A percentile compares a stretch with the other conserved stretches of the same genome.
Conservation (phyloP, 441 rosid genomes). For the Omphalea diandra region DNA sequence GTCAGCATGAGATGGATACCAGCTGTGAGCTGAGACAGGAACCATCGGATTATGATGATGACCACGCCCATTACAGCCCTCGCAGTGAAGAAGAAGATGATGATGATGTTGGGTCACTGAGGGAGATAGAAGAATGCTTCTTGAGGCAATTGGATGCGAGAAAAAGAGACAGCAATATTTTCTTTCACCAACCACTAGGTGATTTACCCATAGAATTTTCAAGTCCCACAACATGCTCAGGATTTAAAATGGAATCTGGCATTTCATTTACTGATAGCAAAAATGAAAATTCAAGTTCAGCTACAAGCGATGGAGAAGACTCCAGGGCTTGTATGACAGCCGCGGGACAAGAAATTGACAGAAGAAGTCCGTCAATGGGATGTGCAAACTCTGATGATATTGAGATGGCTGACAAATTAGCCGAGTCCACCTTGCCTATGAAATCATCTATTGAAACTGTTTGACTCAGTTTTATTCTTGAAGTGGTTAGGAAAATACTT, state of each 20-base stretch:
- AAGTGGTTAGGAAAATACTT: constrained; percentile 17
- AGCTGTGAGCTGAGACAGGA: constrained; percentile 63
- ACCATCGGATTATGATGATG: constrained; percentile 49
- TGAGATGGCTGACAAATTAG: constrained; percentile 32
- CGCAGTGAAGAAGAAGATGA: constrained; percentile 48
- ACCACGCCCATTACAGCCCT: constrained; percentile 35
- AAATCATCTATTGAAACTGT: constrained; percentile 22
- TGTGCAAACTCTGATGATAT: constrained; percentile 23
- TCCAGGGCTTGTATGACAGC: constrained; percentile 25
- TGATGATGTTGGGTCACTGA: constrained; percentile 51
- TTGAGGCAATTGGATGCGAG: constrained; percentile 48
- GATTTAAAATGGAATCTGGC: constrained; percentile 37
- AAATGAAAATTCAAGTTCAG: constrained; percentile 36
- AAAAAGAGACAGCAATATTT: constrained; percentile 22
- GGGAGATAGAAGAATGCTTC: constrained; percentile 70
- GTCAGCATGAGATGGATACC: constrained; percentile 76
- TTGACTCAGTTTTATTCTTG: constrained; percentile 26
- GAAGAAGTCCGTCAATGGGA: constrained; percentile 21
- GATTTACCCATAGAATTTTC: constrained; percentile 21
- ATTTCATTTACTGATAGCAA: constrained; percentile 55
- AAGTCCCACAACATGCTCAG: constrained; percentile 36
- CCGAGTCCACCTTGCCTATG: constrained; percentile 18
- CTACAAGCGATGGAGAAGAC: constrained; percentile 45
- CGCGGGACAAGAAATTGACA: constrained; percentile 17
- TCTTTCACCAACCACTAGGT: constrained; percentile 19